Evolutionary conservation across 352 stramenopile species (phyloP).

Genomic region (Phytophthora pinifolia): DNA sequence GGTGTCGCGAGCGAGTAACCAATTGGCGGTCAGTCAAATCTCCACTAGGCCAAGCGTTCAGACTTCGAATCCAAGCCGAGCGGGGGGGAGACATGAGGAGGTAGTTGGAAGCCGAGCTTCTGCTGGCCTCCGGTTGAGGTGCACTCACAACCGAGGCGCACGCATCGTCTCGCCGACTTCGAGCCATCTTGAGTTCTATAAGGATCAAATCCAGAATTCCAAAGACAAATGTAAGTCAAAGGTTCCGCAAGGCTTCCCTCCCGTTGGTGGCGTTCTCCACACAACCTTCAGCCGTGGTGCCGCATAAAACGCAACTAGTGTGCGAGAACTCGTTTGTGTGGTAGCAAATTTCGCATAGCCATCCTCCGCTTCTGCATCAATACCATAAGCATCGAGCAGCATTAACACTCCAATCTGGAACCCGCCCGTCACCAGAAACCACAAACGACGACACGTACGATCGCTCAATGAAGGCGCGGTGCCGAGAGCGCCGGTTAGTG

Average conservation of each 20-base stretch:
- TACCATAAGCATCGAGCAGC: constrained; percentile 2
- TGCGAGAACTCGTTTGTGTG: constrained; percentile 57
- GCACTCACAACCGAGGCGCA: constrained; percentile 13
- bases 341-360: constrained; percentile 56
- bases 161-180: constrained; percentile 16
- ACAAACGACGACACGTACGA: constrained; percentile 32
- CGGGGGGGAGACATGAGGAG: constrained; percentile 34
- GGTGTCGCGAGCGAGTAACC: constrained; percentile 54
- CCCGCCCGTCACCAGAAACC: constrained; percentile 2
- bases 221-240: background rate
- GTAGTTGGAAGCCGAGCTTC: constrained; percentile 30
- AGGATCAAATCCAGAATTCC: constrained; percentile 4
- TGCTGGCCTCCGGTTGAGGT: constrained; percentile 17
- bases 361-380: constrained; percentile 38
- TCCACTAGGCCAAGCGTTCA: constrained; percentile 16
- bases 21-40: constrained; percentile 54
- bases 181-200: constrained; percentile 22
- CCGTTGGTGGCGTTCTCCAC: background rate
- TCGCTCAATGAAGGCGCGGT: constrained; percentile 50
- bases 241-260: background rate
- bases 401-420: constrained; percentile 3
- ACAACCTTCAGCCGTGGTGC: constrained; percentile 41
- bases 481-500: constrained; percentile 30
- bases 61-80: constrained; percentile 7
- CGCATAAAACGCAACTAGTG: constrained; percentile 52